These are phyloP conservation scores for Phytopythium montanum DNA, from an alignment of 352 stramenopile genomes.

Conservation along the genomic window DNA sequence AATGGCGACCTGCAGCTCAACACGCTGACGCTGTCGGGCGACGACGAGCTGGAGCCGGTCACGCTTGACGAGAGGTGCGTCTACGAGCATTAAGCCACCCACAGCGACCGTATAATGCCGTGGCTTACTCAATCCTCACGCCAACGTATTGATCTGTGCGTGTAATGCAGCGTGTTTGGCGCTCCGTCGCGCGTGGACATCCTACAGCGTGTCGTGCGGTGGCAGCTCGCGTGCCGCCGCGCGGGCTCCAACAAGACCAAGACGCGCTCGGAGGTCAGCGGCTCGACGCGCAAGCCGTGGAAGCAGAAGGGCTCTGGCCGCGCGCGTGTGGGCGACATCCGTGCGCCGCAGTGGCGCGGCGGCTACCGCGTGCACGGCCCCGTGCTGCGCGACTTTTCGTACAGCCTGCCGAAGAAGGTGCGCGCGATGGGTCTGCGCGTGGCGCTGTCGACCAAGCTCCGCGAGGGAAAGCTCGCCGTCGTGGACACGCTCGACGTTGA, in stretches of 20 bases:
- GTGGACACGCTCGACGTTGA: constrained; percentile 75
- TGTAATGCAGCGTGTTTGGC: constrained; percentile 54
- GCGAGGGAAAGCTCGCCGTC: constrained; percentile 82
- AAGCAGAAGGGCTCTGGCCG: constrained; percentile 87
- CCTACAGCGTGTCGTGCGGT: constrained; percentile 85
- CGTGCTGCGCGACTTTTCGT: constrained; percentile 85
- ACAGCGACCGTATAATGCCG: not conserved
- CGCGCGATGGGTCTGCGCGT: constrained; percentile 84
- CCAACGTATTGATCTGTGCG: not conserved
- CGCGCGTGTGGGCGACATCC: constrained; percentile 85
- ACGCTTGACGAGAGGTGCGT: constrained; percentile 45
- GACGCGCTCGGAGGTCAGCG: constrained; percentile 83
- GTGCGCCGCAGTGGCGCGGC: constrained; percentile 81
- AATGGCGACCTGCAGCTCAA: constrained; percentile 66
- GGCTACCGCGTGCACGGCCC: constrained; percentile 83
- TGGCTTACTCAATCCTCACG: not conserved
- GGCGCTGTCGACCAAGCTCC: constrained; percentile 83
- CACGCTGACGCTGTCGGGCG: constrained; percentile 52
- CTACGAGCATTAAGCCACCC: not conserved
- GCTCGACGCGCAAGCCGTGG: constrained; percentile 85
- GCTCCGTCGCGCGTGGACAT: constrained; percentile 80
- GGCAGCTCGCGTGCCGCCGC: constrained; percentile 80
- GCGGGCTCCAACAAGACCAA: constrained; percentile 89
- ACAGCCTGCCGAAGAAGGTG: constrained; percentile 87
- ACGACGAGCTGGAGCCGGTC: constrained; percentile 38